Conservation (phyloP, 1,284 basidiomycete genomes). For the Phellinidium pouzarii region DNA sequence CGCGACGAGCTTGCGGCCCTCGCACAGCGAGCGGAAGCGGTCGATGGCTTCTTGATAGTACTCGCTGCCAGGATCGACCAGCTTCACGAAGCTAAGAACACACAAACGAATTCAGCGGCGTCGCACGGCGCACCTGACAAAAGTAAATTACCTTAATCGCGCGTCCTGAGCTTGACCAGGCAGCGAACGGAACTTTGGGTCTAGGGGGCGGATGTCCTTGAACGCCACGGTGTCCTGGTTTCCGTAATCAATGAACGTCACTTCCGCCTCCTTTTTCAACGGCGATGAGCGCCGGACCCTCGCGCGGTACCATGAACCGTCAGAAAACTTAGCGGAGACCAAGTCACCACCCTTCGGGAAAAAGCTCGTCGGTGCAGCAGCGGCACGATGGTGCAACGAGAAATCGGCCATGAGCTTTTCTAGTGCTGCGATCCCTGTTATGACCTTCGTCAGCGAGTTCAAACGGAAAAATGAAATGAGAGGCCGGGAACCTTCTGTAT, state of each 20-base stretch:
- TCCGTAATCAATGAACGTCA: conserved; percentile 85
- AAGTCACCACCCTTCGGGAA: conserved; percentile 80
- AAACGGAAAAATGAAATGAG: not conserved
- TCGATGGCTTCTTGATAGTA: conserved; percentile 81
- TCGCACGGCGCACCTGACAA: conserved; percentile 2
- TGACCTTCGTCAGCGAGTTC: conserved; percentile 6
- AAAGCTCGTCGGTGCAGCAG: conserved; percentile 58
- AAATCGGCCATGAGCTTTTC: conserved; percentile 95
- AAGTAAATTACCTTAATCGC: conserved; percentile 53
- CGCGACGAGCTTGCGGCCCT: conserved; percentile 84
- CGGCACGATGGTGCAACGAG: conserved; percentile 72
- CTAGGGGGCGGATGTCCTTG: conserved; percentile 72
- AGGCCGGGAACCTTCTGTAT: conserved; percentile 64
- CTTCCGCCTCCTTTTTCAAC: conserved; percentile 83
- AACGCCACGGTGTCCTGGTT: conserved; percentile 83
- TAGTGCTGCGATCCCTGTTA: conserved; percentile 73
- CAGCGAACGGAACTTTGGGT: conserved; percentile 78
- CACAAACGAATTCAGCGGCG: conserved; percentile 12
- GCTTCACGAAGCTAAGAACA: conserved; percentile 70
- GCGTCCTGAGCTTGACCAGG: conserved; percentile 82
- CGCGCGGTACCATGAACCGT: conserved; percentile 92
- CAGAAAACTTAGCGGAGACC: conserved; percentile 85
- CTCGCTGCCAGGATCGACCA: conserved; percentile 72
- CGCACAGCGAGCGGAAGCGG: conserved; percentile 78
- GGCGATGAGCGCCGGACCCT: conserved; percentile 77